These are phyloP conservation scores for Claviceps spartinae DNA, from an alignment of 2,329 filamentous ascomycete species.

Conservation along the genomic window DNA sequence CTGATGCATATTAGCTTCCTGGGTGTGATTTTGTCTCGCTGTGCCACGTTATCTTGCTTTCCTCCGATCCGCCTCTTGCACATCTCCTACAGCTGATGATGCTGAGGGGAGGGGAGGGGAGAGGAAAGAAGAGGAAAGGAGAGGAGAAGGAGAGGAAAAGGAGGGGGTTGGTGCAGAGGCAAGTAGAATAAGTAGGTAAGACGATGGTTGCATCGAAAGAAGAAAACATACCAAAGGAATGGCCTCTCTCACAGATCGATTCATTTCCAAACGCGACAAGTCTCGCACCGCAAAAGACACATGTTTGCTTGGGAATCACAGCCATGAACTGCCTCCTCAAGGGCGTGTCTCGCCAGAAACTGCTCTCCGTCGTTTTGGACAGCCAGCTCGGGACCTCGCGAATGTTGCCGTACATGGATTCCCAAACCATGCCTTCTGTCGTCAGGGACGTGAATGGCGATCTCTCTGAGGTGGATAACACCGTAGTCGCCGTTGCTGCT, in stretches of 20 bases:
- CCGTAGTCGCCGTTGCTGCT: not conserved
- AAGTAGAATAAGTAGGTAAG: no score
- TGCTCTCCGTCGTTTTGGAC: conserved; percentile 12
- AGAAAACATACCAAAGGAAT: conserved; percentile 25
- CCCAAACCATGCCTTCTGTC: conserved; percentile 42
- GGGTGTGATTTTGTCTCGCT: no score
- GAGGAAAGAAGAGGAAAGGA: not conserved
- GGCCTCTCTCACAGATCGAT: conserved; percentile 25
- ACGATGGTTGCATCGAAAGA: not conserved
- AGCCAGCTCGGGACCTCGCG: conserved; percentile 28
- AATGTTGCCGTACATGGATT: conserved; percentile 45
- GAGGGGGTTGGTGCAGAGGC: no score
- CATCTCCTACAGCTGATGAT: no score
- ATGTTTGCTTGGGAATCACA: conserved; percentile 24
- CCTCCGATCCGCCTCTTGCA: no score
- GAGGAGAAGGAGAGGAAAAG: not conserved
- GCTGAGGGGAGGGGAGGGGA: no score
- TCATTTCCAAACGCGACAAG: conserved; percentile 21
- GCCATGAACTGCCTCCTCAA: conserved; percentile 26
- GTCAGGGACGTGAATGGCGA: conserved; percentile 19
- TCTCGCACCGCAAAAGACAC: conserved; percentile 31
- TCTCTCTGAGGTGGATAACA: not conserved
- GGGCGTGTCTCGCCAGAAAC: conserved; percentile 8
- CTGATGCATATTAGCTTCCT: conserved; percentile 14
- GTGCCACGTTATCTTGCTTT: no score